Base-by-base conservation (phyloP, 2,329 filamentous ascomycete genomes). In the Aspergillus transmontanensis region DNA sequence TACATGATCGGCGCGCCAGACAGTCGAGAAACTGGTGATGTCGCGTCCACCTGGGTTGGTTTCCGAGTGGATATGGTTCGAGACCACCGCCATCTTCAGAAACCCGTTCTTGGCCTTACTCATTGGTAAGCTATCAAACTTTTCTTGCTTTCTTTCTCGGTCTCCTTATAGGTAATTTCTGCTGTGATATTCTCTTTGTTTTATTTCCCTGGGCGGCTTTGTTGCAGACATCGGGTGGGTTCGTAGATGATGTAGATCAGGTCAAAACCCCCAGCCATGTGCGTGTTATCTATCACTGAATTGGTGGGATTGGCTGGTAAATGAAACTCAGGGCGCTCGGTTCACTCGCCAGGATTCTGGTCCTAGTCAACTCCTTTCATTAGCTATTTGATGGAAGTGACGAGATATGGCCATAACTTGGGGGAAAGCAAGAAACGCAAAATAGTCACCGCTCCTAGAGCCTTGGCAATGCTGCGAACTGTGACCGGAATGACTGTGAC, bases 391-490 rank as follows among this genome's bases (percentile, higher is more conserved):
- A 16, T 55, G 30, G 11, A 23, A 19, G 30, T 34, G 32, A 54
- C 21, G 51, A 54, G 51, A 21, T 54, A 21, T 30, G 46, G 14
- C 14, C 46, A 28, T 50, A 16, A 30, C 46, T 19, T 26, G 16
- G 6, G 46, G 14, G 28, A 51, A 51, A 32, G 28, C 16, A 32
- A 34, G 28, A 32, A 51, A 51, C 28, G 30, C 28, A 32, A 30
- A 21, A 32, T 21, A 51, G 28, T 51, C 48, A 51, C 48, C 48
- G 34, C 45, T 59, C 46, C 53, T 59, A 41, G 46, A 9, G 51
- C n/a, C 57, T 59, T 59, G 57, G 57, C 57, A 59, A 56, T 32
- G 11, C 9, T 50, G 46, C 26, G 23, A 50, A 32, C 28, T 21
- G 1, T 32, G 19, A 21, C 26, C 16, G 16, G 16, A 30, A 48